These are phyloP conservation scores for Chalciporus chontae DNA, from an alignment of 768 basidiomycete species.

Conservation along the genomic window DNA sequence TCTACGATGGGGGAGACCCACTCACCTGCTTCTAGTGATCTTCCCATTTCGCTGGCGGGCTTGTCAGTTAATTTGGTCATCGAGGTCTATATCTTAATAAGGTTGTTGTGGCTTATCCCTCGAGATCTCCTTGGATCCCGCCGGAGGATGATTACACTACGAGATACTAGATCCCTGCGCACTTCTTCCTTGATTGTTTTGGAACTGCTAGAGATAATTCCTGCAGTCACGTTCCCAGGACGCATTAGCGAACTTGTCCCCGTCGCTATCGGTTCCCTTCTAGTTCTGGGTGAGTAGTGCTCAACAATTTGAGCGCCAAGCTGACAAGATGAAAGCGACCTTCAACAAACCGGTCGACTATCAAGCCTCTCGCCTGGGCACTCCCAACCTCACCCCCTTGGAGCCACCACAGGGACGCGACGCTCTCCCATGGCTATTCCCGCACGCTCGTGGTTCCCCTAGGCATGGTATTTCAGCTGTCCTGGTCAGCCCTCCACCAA, in stretches of 20 bases:
- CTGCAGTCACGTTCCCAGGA: conserved; percentile 32
- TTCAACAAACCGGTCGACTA: conserved; percentile 1
- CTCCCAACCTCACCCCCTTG: too few relatives aligned
- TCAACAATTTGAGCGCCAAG: background rate
- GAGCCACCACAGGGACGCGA: too few relatives aligned
- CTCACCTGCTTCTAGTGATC: conserved; percentile 30
- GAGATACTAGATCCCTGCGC: conserved; percentile 32
- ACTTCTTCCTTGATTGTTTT: conserved; percentile 40
- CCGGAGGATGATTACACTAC: conserved; percentile 18
- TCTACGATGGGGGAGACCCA: background rate
- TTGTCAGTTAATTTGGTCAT: conserved; percentile 34
- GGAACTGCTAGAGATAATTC: conserved; percentile 40
- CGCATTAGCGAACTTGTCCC: conserved; percentile 40
- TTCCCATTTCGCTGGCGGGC: conserved; percentile 36
- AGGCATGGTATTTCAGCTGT: too few relatives aligned
- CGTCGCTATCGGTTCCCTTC: conserved; percentile 38
- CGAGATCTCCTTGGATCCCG: conserved; percentile 15
- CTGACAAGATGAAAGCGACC: background rate
- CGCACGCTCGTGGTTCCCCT: too few relatives aligned
- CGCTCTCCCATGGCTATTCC: too few relatives aligned
- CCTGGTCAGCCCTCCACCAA: too few relatives aligned
- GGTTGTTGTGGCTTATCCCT: conserved; percentile 30
- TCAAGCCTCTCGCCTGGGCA: background rate
- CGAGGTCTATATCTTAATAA: conserved; percentile 37
- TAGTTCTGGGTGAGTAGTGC: conserved; percentile 38